Percentiles rank a stretch among this genome's conserved stretches.
phyloP scores from a whole-genome alignment of 2,329 filamentous ascomycete species.

The Achaetomium macrosporum region DNA sequence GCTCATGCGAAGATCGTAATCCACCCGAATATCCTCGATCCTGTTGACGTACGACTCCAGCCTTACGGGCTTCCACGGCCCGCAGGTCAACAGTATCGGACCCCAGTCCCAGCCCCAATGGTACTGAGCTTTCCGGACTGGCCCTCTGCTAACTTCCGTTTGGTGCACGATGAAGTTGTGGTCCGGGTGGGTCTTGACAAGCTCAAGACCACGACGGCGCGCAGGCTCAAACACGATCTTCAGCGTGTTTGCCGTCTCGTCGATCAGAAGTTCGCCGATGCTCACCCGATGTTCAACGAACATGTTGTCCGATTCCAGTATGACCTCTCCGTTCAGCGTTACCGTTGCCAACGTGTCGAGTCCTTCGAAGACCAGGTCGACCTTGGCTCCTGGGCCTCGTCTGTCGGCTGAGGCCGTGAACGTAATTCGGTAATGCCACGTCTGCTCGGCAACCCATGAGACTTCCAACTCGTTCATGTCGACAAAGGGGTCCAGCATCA shows the following conservation, averaged over 20 bases:
- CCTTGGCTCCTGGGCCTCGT: slow-evolving; percentile 25
- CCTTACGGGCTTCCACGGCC: slow-evolving; percentile 61
- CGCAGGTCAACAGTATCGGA: slow-evolving; percentile 55
- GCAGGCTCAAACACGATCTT: slow-evolving; percentile 55
- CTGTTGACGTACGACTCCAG: slow-evolving; percentile 57
- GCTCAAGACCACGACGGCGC: slow-evolving; percentile 17
- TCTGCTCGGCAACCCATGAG: slow-evolving; percentile 57
- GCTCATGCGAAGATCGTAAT: slow-evolving; percentile 21
- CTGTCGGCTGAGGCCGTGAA: slow-evolving; percentile 27
- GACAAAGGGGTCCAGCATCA: slow-evolving; percentile 51
- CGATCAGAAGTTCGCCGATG: slow-evolving; percentile 37
- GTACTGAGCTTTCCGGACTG: slow-evolving; percentile 61
- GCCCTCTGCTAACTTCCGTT: slow-evolving; percentile 40
- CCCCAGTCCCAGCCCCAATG: slow-evolving; percentile 72
- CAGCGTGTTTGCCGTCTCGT: slow-evolving; percentile 37
- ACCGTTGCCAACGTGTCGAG: slow-evolving; percentile 60
- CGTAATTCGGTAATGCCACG: slow-evolving; percentile 50
- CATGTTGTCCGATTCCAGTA: slow-evolving; percentile 58
- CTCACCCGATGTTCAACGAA: slow-evolving; percentile 53
- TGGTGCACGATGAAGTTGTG: slow-evolving; percentile 35
- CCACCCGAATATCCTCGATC: slow-evolving; percentile 52
- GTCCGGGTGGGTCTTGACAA: slow-evolving; percentile 18
- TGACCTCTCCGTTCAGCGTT: slow-evolving; percentile 45
- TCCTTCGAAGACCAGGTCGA: slow-evolving; percentile 55
- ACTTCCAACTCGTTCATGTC: slow-evolving; percentile 56